phyloP scores from a whole-genome alignment of 164 flowering plant species.

The Annona squamosa region DNA sequence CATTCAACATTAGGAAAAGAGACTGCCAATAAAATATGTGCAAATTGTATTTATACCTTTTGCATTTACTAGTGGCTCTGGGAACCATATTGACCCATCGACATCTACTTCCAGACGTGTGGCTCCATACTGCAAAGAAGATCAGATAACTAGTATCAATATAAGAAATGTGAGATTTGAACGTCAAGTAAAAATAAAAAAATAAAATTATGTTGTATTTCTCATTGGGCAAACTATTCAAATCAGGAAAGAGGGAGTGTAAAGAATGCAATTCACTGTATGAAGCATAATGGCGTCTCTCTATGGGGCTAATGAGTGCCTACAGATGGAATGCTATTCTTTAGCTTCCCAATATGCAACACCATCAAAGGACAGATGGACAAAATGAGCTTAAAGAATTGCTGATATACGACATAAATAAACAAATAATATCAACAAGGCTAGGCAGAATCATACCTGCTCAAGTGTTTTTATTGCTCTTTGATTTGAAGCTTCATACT shows the following conservation, averaged over 20 bases:
- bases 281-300: not conserved
- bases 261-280: slow-evolving; percentile 1
- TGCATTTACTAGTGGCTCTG: slow-evolving; percentile 41
- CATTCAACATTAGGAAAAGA: too few relatives aligned
- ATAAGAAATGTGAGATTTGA: not conserved
- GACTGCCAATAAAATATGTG: not conserved
- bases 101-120: slow-evolving; percentile 75
- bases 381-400: not conserved
- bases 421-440: not conserved
- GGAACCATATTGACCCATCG: slow-evolving; percentile 72
- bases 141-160: slow-evolving; percentile 10
- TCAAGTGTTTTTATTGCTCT: slow-evolving; percentile 67
- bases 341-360: too few relatives aligned
- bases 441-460: slow-evolving; percentile 37
- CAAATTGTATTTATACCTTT: slow-evolving; percentile 38
- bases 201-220: not conserved
- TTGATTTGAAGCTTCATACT: slow-evolving; percentile 59
- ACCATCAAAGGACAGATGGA: not conserved
- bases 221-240: not conserved
- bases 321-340: not conserved
- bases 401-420: not conserved
- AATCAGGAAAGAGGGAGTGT: not conserved
- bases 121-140: slow-evolving; percentile 61
- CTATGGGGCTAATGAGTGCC: not conserved
- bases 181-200: slow-evolving; percentile 8